Evolutionary conservation across 768 basidiomycete genomes (phyloP).

Genomic region (Pleurotus tuber-regium): DNA sequence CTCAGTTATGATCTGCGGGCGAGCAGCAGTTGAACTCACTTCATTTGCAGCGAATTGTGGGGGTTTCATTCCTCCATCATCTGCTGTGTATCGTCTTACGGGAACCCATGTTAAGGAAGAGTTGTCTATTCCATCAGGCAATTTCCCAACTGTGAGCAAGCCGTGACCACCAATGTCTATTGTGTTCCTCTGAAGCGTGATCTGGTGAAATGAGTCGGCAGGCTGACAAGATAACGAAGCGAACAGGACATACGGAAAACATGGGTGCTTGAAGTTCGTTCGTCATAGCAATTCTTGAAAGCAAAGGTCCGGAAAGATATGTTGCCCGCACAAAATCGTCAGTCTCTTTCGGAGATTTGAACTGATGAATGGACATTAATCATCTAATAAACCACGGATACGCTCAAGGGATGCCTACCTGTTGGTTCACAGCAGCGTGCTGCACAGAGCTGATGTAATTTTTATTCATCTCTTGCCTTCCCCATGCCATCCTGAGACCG

Average conservation of each 20-base stretch:
- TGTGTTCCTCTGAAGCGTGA: conserved; percentile 57
- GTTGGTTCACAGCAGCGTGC: conserved; percentile 19
- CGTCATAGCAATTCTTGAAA: conserved; percentile 45
- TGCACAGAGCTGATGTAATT: conserved; percentile 5
- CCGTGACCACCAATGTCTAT: conserved; percentile 59
- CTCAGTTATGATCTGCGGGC: conserved; percentile 17
- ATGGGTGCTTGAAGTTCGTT: conserved; percentile 42
- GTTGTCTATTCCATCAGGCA: conserved; percentile 53
- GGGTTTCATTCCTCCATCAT: conserved; percentile 54
- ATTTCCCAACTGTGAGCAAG: conserved; percentile 57
- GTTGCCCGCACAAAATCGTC: conserved; percentile 36
- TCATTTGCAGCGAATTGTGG: conserved; percentile 58
- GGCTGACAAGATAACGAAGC: not conserved
- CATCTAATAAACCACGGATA: not conserved
- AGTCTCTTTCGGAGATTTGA: conserved; percentile 20
- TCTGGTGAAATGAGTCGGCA: conserved; percentile 17
- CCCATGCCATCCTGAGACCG: not conserved
- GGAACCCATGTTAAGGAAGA: conserved; percentile 68
- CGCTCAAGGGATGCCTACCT: conserved; percentile 15
- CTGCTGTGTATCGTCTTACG: conserved; percentile 50
- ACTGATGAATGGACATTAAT: conserved; percentile 14
- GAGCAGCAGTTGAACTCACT: conserved; percentile 30
- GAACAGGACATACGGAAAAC: conserved; percentile 38
- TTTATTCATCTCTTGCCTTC: not conserved
- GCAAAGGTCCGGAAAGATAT: conserved; percentile 40